A percentile compares a stretch with the other conserved stretches of the same genome.
phyloP scores from a whole-genome alignment of 495 filamentous ascomycete species.

The Penicillium soppii region DNA sequence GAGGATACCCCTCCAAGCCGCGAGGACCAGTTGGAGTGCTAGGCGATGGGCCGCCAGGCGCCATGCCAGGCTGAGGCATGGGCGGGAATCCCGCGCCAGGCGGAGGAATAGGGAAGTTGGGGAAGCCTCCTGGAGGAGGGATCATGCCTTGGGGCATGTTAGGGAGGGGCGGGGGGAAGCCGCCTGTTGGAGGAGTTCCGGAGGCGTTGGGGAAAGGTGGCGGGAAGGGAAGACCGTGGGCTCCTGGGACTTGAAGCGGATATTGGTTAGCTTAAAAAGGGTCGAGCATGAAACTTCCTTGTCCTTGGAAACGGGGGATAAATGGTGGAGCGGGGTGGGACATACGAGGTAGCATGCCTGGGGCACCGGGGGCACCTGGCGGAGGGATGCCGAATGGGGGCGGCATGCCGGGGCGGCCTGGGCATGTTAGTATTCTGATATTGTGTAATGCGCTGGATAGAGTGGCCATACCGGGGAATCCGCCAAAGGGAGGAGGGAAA shows the following conservation, averaged over 20 bases:
- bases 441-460: neutral
- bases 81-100: constrained; percentile 41
- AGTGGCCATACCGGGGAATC: constrained; percentile 52
- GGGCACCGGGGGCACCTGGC: constrained; percentile 41
- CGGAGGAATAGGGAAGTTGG: constrained; percentile 64
- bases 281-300: neutral
- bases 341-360: constrained; percentile 49
- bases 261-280: constrained; percentile 15
- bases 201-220: constrained; percentile 47
- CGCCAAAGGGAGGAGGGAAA: constrained; percentile 53
- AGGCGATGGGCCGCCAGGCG: constrained; percentile 6
- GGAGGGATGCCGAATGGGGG: constrained; percentile 56
- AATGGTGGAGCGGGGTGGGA: constrained; percentile 9
- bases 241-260: constrained; percentile 48
- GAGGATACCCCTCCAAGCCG: constrained; percentile 31
- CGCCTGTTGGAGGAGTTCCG: constrained; percentile 34
- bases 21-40: constrained; percentile 33
- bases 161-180: constrained; percentile 24
- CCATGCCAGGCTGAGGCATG: constrained; percentile 25
- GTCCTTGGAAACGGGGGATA: neutral
- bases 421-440: constrained; percentile 10
- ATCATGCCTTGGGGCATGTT: constrained; percentile 29
- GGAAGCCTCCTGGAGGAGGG: constrained; percentile 52
- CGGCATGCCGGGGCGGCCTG: constrained; percentile 48
- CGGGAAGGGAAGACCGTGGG: constrained; percentile 66